A percentile compares a stretch with the other conserved stretches of the same genome.
phyloP scores from a whole-genome alignment of 225 moss, liverwort and hornwort genomes.

The Thuidium tamariscinum region DNA sequence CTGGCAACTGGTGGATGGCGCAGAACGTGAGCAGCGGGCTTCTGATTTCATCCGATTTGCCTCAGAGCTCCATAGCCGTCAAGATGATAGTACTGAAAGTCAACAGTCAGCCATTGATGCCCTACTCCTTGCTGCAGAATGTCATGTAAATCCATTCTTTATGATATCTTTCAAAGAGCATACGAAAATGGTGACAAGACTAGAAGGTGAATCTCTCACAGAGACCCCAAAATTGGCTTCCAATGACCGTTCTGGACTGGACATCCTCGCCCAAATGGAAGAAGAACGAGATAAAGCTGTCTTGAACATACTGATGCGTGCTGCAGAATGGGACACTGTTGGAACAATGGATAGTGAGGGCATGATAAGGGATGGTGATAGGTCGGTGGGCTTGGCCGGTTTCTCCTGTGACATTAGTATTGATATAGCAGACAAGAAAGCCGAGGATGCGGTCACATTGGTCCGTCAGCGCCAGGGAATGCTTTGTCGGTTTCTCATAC shows the following conservation, averaged over 20 bases:
- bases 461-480: conserved; percentile 67
- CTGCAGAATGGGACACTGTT: conserved; percentile 75
- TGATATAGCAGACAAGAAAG: conserved; percentile 49
- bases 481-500: conserved; percentile 62
- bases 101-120: conserved; percentile 86
- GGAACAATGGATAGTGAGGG: neutral
- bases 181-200: conserved; percentile 28
- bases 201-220: conserved; percentile 5
- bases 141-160: conserved; percentile 88
- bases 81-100: conserved; percentile 48
- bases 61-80: conserved; percentile 55
- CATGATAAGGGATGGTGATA: neutral
- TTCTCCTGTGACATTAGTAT: conserved; percentile 32
- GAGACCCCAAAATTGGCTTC: neutral
- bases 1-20: conserved; percentile 71
- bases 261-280: conserved; percentile 53
- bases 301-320: conserved; percentile 60
- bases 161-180: conserved; percentile 68
- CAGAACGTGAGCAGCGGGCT: conserved; percentile 76
- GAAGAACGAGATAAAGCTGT: conserved; percentile 94
- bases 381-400: neutral
- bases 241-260: conserved; percentile 11
- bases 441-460: conserved; percentile 76
- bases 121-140: conserved; percentile 88
- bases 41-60: conserved; percentile 78